phyloP scores from a whole-genome alignment of 1,139 yeast species.

The Yamadazyma sp. region DNA sequence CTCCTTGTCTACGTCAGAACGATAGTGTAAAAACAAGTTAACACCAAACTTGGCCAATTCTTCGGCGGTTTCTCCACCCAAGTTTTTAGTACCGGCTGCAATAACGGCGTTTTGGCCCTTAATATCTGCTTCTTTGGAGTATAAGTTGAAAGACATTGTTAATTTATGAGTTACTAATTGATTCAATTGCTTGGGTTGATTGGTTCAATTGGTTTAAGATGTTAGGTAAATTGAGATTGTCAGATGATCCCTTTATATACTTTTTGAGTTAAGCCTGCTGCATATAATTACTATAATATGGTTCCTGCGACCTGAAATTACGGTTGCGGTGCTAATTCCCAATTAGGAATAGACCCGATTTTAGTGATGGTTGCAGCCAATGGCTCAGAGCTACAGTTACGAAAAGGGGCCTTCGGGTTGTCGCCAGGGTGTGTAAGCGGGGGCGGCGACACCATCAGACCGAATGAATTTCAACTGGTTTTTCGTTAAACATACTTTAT shows the following conservation, averaged over 20 bases:
- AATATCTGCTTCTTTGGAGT: conserved; percentile 17
- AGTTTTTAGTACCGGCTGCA: conserved; percentile 67
- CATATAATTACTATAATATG: too few species aligned
- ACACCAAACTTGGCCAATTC: conserved; percentile 60
- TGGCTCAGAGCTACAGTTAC: too few species aligned
- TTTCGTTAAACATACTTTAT: too few species aligned
- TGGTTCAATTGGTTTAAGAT: conserved; percentile 1
- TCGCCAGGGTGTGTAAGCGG: too few species aligned
- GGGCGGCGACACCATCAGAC: too few species aligned
- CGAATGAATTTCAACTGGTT: too few species aligned
- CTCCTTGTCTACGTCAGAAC: conserved; percentile 38
- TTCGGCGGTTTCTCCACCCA: conserved; percentile 58
- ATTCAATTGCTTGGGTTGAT: too few species aligned
- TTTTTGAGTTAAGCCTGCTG: not conserved
- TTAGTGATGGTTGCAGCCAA: too few species aligned
- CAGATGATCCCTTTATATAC: conserved; percentile 1
- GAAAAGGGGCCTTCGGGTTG: too few species aligned
- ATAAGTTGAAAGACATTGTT: conserved; percentile 13
- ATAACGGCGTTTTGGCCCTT: conserved; percentile 56
- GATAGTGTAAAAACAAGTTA: conserved; percentile 57
- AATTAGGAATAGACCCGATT: too few species aligned
- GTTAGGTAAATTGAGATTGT: too few species aligned
- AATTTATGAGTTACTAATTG: conserved; percentile 1
- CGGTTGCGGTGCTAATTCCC: not conserved
- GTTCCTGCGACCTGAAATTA: too few species aligned